Conservation (phyloP, 441 rosid species). For the Populus hybrid region DNA sequence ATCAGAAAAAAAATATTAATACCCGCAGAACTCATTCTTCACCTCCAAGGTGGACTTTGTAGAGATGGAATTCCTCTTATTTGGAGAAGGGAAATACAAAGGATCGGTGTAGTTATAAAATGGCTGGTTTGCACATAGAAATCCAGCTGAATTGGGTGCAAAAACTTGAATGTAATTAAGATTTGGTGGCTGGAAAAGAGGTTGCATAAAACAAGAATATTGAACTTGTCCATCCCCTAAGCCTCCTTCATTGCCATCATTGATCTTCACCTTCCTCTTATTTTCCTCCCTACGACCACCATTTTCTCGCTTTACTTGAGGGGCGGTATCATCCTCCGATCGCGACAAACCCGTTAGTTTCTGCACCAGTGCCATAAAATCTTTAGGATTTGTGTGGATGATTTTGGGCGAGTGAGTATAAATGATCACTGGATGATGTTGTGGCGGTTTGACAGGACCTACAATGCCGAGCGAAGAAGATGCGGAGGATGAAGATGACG, state of each 20-base stretch:
- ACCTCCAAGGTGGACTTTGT: constrained; percentile 45
- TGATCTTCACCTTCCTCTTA: not conserved
- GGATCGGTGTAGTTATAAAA: constrained; percentile 43
- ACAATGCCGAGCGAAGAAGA: constrained; percentile 13
- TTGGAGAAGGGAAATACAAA: constrained; percentile 39
- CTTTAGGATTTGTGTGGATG: constrained; percentile 66
- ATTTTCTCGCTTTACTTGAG: constrained; percentile 10
- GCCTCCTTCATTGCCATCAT: constrained; percentile 47
- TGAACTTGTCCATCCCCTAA: constrained; percentile 28
- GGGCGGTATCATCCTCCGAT: constrained; percentile 23
- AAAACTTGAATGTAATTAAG: constrained; percentile 39
- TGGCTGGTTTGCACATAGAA: constrained; percentile 35
- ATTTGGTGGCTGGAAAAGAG: constrained; percentile 12
- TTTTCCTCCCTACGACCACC: constrained; percentile 8
- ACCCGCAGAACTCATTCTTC: constrained; percentile 45
- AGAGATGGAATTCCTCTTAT: constrained; percentile 28
- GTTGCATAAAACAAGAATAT: constrained; percentile 27
- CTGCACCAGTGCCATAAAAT: constrained; percentile 78
- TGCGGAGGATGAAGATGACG: constrained; percentile 16
- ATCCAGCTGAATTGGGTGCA: constrained; percentile 39
- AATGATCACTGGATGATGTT: constrained; percentile 66
- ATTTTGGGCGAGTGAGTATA: constrained; percentile 77
- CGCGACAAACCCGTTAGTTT: constrained; percentile 70
- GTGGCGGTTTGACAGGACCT: constrained; percentile 23
- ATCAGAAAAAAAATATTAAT: constrained; percentile 3